Evolutionary conservation across 2,329 filamentous ascomycete genomes (phyloP).

Genomic region (Trichophyton simii): DNA sequence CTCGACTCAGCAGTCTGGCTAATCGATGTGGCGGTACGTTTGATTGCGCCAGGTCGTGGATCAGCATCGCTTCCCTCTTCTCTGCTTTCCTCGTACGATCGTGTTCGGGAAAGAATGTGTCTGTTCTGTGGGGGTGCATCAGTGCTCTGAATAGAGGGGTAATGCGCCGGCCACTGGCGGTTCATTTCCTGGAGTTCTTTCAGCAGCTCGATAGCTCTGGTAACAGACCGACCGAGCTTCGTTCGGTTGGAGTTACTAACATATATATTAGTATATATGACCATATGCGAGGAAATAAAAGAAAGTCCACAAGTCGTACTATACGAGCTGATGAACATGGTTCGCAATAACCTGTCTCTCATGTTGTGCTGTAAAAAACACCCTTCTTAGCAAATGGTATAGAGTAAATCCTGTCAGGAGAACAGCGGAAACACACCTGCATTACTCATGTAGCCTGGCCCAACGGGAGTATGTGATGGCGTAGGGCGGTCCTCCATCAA

Average conservation of each 20-base stretch:
- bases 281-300: neutral
- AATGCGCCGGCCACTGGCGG: constrained; percentile 82
- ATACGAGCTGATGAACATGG: constrained; percentile 85
- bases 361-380: constrained; percentile 38
- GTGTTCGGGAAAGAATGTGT: constrained; percentile 22
- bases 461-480: constrained; percentile 42
- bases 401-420: neutral
- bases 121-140: constrained; percentile 16
- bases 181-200: constrained; percentile 81
- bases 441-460: constrained; percentile 36
- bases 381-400: constrained; percentile 13
- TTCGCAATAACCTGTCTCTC: constrained; percentile 60
- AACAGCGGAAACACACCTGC: constrained; percentile 23
- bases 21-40: constrained; percentile 60
- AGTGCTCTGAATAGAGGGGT: constrained; percentile 51
- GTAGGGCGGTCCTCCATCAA: constrained; percentile 47
- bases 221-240: constrained; percentile 76
- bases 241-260: constrained; percentile 70
- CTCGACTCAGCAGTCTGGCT: constrained; percentile 62
- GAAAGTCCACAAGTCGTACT: constrained; percentile 34
- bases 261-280: constrained; percentile 12
- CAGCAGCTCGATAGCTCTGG: constrained; percentile 70
- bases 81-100: constrained; percentile 21
- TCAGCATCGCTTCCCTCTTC: constrained; percentile 18
- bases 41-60: constrained; percentile 42